Evolutionary conservation across 352 stramenopile genomes (phyloP).

Genomic region (Globisporangium acanthophoron): DNA sequence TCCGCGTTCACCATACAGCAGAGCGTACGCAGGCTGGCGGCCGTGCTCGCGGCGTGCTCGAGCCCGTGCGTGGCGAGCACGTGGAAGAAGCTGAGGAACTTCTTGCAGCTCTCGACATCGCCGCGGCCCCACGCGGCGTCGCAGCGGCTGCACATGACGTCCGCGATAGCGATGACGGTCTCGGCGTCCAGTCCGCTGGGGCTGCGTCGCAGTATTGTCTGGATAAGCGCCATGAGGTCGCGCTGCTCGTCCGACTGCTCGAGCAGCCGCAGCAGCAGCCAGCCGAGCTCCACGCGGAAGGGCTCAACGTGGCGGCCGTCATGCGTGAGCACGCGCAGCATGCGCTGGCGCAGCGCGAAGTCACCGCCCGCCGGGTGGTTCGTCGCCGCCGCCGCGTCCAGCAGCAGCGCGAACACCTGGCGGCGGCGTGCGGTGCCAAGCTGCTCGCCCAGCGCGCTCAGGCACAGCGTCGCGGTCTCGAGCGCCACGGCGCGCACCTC

Average conservation of each 20-base stretch:
- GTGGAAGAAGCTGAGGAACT: conserved; percentile 73
- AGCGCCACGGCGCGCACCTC: conserved; percentile 69
- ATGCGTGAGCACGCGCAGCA: conserved; percentile 52
- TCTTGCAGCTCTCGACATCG: conserved; percentile 68
- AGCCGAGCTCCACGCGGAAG: conserved; percentile 66
- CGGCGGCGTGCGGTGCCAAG: conserved; percentile 34
- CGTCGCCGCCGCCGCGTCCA: conserved; percentile 17
- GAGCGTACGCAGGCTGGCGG: conserved; percentile 60
- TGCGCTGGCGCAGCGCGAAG: conserved; percentile 57
- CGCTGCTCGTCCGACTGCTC: conserved; percentile 79
- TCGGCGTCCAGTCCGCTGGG: conserved; percentile 49
- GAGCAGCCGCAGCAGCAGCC: conserved; percentile 67
- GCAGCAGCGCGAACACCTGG: conserved; percentile 52
- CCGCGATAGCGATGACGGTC: conserved; percentile 66
- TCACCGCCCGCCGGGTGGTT: conserved; percentile 30
- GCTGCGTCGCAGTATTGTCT: conserved; percentile 63
- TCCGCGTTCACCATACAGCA: conserved; percentile 84
- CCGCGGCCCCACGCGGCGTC: conserved; percentile 67
- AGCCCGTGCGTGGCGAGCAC: conserved; percentile 56
- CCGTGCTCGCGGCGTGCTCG: conserved; percentile 52
- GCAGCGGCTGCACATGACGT: conserved; percentile 55
- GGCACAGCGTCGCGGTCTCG: conserved; percentile 63
- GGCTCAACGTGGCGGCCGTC: conserved; percentile 62
- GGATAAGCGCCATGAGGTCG: conserved; percentile 68
- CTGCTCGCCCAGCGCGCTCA: conserved; percentile 49